phyloP scores from a whole-genome alignment of 306 rosid genomes.

The Abrus precatorius region DNA sequence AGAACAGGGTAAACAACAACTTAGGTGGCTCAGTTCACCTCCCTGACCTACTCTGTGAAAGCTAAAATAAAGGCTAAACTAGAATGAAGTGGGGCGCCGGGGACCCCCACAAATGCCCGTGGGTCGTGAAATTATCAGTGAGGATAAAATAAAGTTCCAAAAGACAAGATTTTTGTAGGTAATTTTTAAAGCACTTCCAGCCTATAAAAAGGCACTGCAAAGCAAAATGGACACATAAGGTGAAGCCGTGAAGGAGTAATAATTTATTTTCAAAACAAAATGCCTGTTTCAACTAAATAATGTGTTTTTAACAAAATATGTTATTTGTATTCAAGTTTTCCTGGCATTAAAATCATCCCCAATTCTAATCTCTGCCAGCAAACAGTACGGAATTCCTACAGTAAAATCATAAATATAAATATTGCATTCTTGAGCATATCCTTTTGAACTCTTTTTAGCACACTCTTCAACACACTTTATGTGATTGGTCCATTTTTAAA shows the following conservation, averaged over 20 bases:
- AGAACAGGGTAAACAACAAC: not conserved
- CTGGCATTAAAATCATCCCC: not conserved
- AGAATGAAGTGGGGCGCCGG: not conserved
- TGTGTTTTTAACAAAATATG: not conserved
- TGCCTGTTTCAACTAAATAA: not conserved
- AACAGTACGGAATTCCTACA: not conserved
- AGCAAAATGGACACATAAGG: not conserved
- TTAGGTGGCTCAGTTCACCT: not conserved
- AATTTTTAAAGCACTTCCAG: not conserved
- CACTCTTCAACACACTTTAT: too few relatives aligned
- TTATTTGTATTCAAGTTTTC: not conserved
- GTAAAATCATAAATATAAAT: not conserved
- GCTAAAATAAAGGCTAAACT: not conserved
- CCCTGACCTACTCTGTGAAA: not conserved
- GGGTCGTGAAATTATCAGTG: not conserved
- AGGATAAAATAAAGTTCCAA: not conserved
- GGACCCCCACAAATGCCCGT: not conserved
- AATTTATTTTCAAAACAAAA: not conserved
- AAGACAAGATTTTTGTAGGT: not conserved
- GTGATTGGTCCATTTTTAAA: too few relatives aligned
- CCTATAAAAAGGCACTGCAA: not conserved
- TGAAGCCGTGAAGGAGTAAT: not conserved
- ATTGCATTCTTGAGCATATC: not conserved
- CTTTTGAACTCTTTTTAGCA: not conserved
- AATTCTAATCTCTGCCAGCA: not conserved